Base-by-base conservation (phyloP, 2,329 filamentous ascomycete species). In the Clarireedia paspali region DNA sequence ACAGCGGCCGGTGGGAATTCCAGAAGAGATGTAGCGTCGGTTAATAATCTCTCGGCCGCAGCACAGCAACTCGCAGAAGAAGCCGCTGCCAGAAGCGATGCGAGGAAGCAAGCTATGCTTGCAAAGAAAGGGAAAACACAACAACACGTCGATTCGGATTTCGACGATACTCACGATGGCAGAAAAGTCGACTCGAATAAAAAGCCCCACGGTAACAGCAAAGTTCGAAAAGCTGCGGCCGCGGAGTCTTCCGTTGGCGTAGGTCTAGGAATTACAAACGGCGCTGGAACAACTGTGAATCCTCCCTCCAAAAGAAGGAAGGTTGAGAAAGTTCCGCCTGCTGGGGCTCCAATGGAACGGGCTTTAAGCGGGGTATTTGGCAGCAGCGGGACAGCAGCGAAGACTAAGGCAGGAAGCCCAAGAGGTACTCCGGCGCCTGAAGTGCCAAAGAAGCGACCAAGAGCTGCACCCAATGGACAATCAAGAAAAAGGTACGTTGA, bases 11-110 rank as follows among this genome's bases (percentile, higher is more conserved):
- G 84, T 34, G 89, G 95, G 68, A 80, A 87, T 26, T 85, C 87
- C 48, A 81, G 90, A 58, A 83, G 89, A 61, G 91, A 96, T 67
- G 88, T 87, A 23, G 88, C 87, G 10, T 81, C 87, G 23, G 84
- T 83, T 40, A 88, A 91, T 63, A 89, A 77, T 60, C 65, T 83
- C 47, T 76, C 78, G 4, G 78, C 89, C 23, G 88, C 88, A 1
- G 87, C 87, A 12, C 85, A 85, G 56, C 84, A 87, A 46, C 80
- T 94, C 54, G 91, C 91, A 52, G 88, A 87, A 38, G 91, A 96
- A 70, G 88, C 88, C 20, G 88, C 89, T 12, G 85, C 88, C 56
- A 83, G 91, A 63, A 94, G 89, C 69, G 91, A 95, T 67, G 85
- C 87, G 36, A 81, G 89, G 61, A 90, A 92, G 67, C 90, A 95